Conservation (phyloP, 73 alveolate genomes). For the Symbiodinium pilosum region DNA sequence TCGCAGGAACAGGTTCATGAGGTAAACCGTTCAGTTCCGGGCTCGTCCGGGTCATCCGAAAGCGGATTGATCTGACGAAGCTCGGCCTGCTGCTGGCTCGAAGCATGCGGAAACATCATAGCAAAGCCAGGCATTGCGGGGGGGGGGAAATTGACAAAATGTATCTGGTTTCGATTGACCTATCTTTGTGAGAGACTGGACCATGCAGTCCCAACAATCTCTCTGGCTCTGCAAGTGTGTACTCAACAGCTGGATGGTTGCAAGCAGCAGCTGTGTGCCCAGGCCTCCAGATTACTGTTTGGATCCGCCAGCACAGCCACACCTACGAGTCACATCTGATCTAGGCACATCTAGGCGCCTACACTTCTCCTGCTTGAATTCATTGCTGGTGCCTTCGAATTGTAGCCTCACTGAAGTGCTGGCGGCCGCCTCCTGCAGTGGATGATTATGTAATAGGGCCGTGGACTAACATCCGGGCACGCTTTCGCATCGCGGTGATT, state of each 20-base stretch:
- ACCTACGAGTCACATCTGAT: background rate
- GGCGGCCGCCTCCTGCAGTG: slow-evolving; percentile 7
- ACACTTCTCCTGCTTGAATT: too few relatives aligned
- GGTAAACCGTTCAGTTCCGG: background rate
- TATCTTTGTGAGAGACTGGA: too few relatives aligned
- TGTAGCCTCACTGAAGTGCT: slow-evolving; percentile 7
- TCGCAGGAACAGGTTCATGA: too few relatives aligned
- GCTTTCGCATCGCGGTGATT: background rate
- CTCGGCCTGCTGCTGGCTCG: background rate
- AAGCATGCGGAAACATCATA: too few relatives aligned
- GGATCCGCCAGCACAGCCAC: background rate
- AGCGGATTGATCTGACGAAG: background rate
- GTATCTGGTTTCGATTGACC: too few relatives aligned
- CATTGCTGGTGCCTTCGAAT: background rate
- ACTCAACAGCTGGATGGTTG: too few relatives aligned
- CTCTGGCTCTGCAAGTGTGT: background rate
- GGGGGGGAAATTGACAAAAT: too few relatives aligned
- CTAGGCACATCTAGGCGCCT: too few relatives aligned
- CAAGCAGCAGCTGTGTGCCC: too few relatives aligned
- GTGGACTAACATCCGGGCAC: background rate
- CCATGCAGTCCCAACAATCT: too few relatives aligned
- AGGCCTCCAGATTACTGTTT: background rate
- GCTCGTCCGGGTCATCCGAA: background rate
- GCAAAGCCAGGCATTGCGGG: too few relatives aligned
- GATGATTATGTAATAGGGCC: background rate